These are phyloP conservation scores for Combretum micranthum DNA, from an alignment of 345 rosid genomes.

Conservation along the genomic window DNA sequence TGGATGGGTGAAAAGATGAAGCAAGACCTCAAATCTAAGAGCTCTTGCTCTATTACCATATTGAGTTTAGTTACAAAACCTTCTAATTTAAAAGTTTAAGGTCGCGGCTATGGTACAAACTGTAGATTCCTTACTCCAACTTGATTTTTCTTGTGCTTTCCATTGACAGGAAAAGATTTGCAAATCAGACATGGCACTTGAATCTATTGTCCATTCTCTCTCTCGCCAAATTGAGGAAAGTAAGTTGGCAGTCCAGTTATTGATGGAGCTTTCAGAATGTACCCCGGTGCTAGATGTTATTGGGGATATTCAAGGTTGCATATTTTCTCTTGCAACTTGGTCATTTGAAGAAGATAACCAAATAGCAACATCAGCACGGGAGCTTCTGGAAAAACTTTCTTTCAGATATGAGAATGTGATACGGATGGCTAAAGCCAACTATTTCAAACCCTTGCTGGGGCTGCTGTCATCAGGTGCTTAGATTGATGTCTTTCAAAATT, in stretches of 20 bases:
- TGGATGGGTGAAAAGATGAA: too few relatives aligned
- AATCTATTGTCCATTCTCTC: slow-evolving; percentile 45
- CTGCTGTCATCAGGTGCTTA: slow-evolving; percentile 46
- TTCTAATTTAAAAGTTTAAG: too few relatives aligned
- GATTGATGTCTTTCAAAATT: not conserved
- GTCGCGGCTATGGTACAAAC: too few relatives aligned
- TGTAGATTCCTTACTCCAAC: too few relatives aligned
- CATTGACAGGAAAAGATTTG: slow-evolving; percentile 48
- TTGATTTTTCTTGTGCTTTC: not conserved
- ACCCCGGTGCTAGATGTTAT: slow-evolving; percentile 24
- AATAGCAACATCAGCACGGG: slow-evolving; percentile 39
- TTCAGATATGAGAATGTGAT: slow-evolving; percentile 46
- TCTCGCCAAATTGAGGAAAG: slow-evolving; percentile 53
- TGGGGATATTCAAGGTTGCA: slow-evolving; percentile 58
- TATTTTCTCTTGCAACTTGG: slow-evolving; percentile 58
- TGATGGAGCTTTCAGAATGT: slow-evolving; percentile 44
- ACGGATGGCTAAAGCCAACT: slow-evolving; percentile 69
- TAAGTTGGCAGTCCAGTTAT: slow-evolving; percentile 46
- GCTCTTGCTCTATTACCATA: not conserved
- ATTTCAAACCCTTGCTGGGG: slow-evolving; percentile 49
- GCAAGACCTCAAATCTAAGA: not conserved
- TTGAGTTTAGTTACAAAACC: too few relatives aligned
- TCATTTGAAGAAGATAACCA: slow-evolving; percentile 42
- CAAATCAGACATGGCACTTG: slow-evolving; percentile 35
- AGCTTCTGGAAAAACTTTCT: slow-evolving; percentile 50